Base-by-base conservation (phyloP, 371 early-diverging fungal species). In the Rhizopus sp. region DNA sequence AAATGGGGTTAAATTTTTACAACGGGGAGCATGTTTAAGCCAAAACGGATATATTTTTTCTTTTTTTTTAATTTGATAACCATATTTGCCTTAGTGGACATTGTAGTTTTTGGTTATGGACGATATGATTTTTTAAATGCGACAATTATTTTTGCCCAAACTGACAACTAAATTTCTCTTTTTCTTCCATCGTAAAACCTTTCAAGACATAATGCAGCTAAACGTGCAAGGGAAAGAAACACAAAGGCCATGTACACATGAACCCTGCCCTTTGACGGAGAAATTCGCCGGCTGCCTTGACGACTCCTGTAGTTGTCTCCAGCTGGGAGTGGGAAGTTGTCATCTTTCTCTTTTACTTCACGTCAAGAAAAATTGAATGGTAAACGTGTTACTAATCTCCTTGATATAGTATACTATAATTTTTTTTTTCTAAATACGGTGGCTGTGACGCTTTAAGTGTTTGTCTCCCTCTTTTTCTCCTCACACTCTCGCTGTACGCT, bases 271-370 rank as follows among this genome's bases (percentile, higher is more conserved):
- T 53, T 40, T 38, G 53, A 17, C 53, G 45, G 54, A 53, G 54
- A 53, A 53, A 53, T 53, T 53, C 34, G 33, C 44, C 45, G 54
- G 54, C 54, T 53, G 45, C 54, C 35, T 44, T 53, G 42, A 44
- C 29, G 17, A 12, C 42, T 44, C 54, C 30, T 16, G 44, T 44
- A 44, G 42, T 53, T 44, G 45, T 44, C 44, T 31, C 44, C 44
- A 53, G 54, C 45, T 34, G 45, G 44, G 54, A 53, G 54, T 53
- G 54, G 54, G 33, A 53, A 48, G 49, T 48, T 48, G 49, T 48
- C 34, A 48, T 33, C 49, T 48, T 48, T n/a, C 49, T 48, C 49
- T 48, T 48, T 48, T 48, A 48, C 49, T 48, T n/a, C n/a, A 32
- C 49, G 8, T 48, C 1, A 48, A 34, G 23, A 17, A 45, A 17